Base-by-base conservation (phyloP, 2,329 filamentous ascomycete genomes). In the Sporothrix brunneoviolacea region DNA sequence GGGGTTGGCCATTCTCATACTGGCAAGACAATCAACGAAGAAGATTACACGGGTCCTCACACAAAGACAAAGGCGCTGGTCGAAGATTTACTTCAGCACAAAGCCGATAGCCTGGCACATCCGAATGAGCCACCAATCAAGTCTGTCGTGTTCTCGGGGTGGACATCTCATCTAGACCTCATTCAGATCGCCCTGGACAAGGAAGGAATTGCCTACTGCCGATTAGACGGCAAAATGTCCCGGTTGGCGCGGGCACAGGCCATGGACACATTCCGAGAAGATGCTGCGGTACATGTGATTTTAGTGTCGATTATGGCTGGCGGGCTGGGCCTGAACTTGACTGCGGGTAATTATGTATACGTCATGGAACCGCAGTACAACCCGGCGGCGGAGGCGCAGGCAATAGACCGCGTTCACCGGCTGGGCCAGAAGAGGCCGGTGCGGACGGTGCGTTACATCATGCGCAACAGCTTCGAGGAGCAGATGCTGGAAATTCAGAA, bases 301-400 rank as follows among this genome's bases (percentile, higher is more conserved):
- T 79, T 97, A 9, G 89, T 95, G 13, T 95, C 89, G 9, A 94
- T 96, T 67, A 89, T 84, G 62, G 91, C 91, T 0, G 93, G 91
- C 56, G 91, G 93, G 16, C 79, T 96, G 15, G 91, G 91, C 13
- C 81, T 97, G 35, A 97, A 97, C 63, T 72, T 97, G 49, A 96
- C 91, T 0, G 76, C 87, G 0, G 91, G 85, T 28, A 93, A 83
- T 63, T 86, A 80, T 50, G 91, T 94, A 13, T 97, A 93, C 65
- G 86, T 97, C 60, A 97, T 98, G 91, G 93, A 98, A 65, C 93
- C 93, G 5, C 91, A 96, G 63, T 98, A 91, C 71, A 98, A 98
- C 62, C 93, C 93, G 0, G 91, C 90, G 0, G 89, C 91, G 0
- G 91, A 98, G 66, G 88, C 90, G 5, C 93, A 98, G 68, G 93